Conservation (phyloP, 352 stramenopile species). For the Blastocystis sp. region DNA sequence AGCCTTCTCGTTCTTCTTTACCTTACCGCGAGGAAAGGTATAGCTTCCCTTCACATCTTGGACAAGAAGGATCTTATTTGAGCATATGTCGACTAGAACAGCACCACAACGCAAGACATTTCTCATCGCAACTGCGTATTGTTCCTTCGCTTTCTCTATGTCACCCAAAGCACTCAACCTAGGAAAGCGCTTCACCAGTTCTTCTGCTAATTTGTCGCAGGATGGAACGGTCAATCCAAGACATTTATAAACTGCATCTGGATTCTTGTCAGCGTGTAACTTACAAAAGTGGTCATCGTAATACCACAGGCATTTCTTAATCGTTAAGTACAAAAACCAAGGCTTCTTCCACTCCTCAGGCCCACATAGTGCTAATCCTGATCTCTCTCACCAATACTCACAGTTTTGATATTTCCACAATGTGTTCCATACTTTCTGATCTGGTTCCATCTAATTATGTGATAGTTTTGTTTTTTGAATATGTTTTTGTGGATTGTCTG, state of each 20-base stretch:
- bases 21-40: conserved; percentile 29
- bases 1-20: conserved; percentile 8
- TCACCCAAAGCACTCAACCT: background rate
- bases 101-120: conserved; percentile 3
- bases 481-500: background rate
- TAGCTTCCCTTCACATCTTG: background rate
- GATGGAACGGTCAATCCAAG: background rate
- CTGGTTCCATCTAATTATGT: conserved; percentile 19
- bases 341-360: conserved; percentile 9
- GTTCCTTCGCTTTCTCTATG: background rate
- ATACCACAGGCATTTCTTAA: conserved; percentile 26
- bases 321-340: background rate
- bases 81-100: background rate
- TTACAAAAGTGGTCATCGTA: conserved; percentile 36
- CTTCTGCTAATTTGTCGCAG: background rate
- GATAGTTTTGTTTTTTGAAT: background rate
- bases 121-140: background rate
- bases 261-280: background rate
- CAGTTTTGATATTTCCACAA: background rate
- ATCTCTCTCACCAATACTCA: background rate
- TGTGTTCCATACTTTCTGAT: conserved; percentile 33
- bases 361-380: background rate
- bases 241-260: background rate
- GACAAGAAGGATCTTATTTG: background rate
- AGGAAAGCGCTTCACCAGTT: background rate